Percentiles rank a stretch among this genome's conserved stretches.
Conservation (phyloP, 768 basidiomycete species). For the Suillus americanus region DNA sequence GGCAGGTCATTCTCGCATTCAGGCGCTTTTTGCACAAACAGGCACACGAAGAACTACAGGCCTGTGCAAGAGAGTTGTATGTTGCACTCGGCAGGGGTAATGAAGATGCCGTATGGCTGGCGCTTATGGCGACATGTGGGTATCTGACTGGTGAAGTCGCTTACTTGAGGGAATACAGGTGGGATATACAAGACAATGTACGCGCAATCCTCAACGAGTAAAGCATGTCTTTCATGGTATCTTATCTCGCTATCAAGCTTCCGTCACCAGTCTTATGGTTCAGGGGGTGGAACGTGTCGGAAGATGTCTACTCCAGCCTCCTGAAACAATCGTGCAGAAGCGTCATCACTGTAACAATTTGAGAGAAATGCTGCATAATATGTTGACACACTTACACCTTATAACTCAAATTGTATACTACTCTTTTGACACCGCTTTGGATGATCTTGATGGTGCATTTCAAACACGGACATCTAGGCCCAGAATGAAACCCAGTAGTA, state of each 20-base stretch:
- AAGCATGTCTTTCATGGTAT: constrained; percentile 18
- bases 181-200: constrained; percentile 57
- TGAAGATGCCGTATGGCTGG: constrained; percentile 84
- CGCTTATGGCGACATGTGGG: constrained; percentile 54
- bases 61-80: constrained; percentile 65
- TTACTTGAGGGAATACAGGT: constrained; percentile 56
- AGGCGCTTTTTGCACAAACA: constrained; percentile 71
- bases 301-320: constrained; percentile 83
- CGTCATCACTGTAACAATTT: constrained; percentile 63
- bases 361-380: background rate
- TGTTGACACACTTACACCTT: constrained; percentile 69
- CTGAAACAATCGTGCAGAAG: constrained; percentile 73
- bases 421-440: constrained; percentile 87
- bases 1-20: constrained; percentile 79
- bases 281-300: constrained; percentile 54
- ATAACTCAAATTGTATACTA: constrained; percentile 94
- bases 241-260: background rate
- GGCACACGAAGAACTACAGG: constrained; percentile 75
- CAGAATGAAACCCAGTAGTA: constrained; percentile 4
- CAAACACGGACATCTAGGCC: constrained; percentile 90
- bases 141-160: constrained; percentile 39
- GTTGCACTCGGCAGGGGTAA: constrained; percentile 57
- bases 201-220: constrained; percentile 26
- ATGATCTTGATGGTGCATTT: constrained; percentile 97
- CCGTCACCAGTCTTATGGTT: constrained; percentile 13